Percentiles rank a stretch among this genome's conserved stretches.
phyloP scores from a whole-genome alignment of 768 basidiomycete genomes.

The Chlorophyllum brunneum region DNA sequence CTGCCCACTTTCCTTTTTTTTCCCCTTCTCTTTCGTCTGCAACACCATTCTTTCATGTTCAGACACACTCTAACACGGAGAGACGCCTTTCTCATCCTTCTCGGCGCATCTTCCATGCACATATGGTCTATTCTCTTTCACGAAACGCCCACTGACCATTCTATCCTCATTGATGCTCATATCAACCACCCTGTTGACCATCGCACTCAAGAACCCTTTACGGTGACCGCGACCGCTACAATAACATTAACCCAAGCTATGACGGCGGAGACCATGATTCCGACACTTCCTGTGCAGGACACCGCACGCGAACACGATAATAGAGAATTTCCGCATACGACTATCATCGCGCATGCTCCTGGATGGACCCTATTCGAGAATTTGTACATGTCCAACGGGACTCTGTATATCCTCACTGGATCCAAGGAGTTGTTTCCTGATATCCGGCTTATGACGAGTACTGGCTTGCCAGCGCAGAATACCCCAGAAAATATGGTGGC shows the following conservation, averaged over 20 bases:
- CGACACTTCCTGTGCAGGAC: neutral
- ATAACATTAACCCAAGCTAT: conserved; percentile 2
- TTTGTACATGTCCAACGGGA: conserved; percentile 83
- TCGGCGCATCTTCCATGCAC: conserved; percentile 57
- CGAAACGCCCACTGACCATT: conserved; percentile 20
- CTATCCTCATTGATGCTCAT: conserved; percentile 29
- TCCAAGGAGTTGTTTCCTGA: conserved; percentile 32
- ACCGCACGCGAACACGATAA: conserved; percentile 16
- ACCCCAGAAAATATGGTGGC: conserved; percentile 60
- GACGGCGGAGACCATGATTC: conserved; percentile 5
- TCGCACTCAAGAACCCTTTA: neutral
- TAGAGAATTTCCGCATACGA: conserved; percentile 45
- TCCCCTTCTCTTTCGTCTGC: neutral
- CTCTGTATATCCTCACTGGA: conserved; percentile 69
- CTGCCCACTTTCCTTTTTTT: neutral
- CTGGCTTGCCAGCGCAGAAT: conserved; percentile 52
- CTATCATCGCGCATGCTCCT: conserved; percentile 60
- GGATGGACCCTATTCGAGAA: conserved; percentile 87
- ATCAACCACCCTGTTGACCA: conserved; percentile 10
- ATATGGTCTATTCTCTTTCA: conserved; percentile 40
- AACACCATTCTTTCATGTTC: conserved; percentile 19
- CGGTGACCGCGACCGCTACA: conserved; percentile 4
- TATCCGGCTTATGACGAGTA: conserved; percentile 64
- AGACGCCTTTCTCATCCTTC: conserved; percentile 55
- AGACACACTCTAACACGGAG: conserved; percentile 44